phyloP scores from a whole-genome alignment of 2,329 filamentous ascomycete genomes.

The Venturia aucupariae region DNA sequence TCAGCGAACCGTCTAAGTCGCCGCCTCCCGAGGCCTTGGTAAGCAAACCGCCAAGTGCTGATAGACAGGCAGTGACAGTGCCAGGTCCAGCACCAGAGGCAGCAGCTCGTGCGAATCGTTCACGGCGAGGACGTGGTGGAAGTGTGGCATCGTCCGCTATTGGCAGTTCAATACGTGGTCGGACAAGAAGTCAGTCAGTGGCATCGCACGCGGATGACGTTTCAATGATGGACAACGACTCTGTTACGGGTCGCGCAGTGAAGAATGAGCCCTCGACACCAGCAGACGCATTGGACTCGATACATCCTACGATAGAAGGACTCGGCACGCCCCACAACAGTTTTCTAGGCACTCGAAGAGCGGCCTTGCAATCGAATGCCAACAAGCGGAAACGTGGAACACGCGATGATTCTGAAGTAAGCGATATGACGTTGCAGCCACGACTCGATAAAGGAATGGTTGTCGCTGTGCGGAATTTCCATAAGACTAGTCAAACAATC shows the following conservation, averaged over 20 bases:
- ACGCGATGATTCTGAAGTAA: constrained; percentile 18
- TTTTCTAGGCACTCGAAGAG: constrained; percentile 23
- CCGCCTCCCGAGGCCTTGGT: constrained; percentile 16
- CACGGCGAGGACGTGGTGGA: constrained; percentile 22
- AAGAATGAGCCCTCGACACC: constrained; percentile 41
- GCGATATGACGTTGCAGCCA: constrained; percentile 16
- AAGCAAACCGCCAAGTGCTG: constrained; percentile 24
- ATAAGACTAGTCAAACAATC: constrained; percentile 37
- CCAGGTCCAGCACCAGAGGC: constrained; percentile 17
- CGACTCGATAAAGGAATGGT: constrained; percentile 23
- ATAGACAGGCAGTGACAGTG: constrained; percentile 20
- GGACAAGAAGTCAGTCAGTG: constrained; percentile 41
- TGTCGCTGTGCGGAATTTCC: constrained; percentile 39
- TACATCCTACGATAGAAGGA: constrained; percentile 19
- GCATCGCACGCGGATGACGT: constrained; percentile 36
- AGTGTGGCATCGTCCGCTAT: constrained; percentile 40
- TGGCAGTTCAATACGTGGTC: constrained; percentile 33
- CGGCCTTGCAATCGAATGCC: constrained; percentile 23
- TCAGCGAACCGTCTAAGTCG: constrained; percentile 13
- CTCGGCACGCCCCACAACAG: constrained; percentile 19
- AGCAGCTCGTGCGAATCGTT: constrained; percentile 15
- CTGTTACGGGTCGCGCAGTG: constrained; percentile 29
- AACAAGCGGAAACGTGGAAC: constrained; percentile 35
- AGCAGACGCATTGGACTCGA: constrained; percentile 22
- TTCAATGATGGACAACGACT: constrained; percentile 30